Base-by-base conservation (phyloP, 306 rosid genomes). In the Malus asiatica region DNA sequence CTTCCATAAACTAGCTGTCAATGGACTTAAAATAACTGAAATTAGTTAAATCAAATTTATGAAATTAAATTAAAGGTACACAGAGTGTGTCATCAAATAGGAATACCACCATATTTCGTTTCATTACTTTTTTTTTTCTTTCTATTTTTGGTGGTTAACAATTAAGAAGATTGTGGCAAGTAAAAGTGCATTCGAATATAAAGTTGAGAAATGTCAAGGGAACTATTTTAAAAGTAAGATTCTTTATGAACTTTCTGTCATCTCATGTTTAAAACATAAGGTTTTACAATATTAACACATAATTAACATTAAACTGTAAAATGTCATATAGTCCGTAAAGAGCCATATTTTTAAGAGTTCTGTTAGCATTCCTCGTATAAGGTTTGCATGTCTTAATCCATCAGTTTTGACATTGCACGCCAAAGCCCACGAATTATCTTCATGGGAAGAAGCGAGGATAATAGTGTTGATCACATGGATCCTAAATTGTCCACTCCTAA, bases 391-490 rank as follows among this genome's bases (percentile, higher is more conserved):
- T 16, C 40, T 22, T 48, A 74, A 61, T 61, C 40, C 40, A 35
- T 35, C 40, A 35, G 9, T 35, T 35, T 35, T 6, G 8, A 12
- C 16, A 74, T 74, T 51, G 32, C 32, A 48, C 23, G 48, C 48
- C 55, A 68, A 58, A 52, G 63, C 55, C 64, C 45, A 48, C 46
- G 71, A 68, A 42, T 51, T 62, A 57, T 57, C 53, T 68, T 62
- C 72, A 66, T 62, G 45, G 77, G 80, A 68, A 76, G 70, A 51
- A 52, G 77, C 25, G 76, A 63, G 46, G 58, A 71, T 78, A 65
- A 22, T 76, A 57, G 58, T 15, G 22, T 27, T 19, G 38, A 63
- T 84, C 89, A 86, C 88, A 87, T 89, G 90, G 89, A 71, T 75
- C 67, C 80, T 72, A 64, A 80, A 70, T 77, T 84, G 90, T 86